Evolutionary conservation across 2,329 filamentous ascomycete species (phyloP).

Genomic region (Claviceps pazoutovae): DNA sequence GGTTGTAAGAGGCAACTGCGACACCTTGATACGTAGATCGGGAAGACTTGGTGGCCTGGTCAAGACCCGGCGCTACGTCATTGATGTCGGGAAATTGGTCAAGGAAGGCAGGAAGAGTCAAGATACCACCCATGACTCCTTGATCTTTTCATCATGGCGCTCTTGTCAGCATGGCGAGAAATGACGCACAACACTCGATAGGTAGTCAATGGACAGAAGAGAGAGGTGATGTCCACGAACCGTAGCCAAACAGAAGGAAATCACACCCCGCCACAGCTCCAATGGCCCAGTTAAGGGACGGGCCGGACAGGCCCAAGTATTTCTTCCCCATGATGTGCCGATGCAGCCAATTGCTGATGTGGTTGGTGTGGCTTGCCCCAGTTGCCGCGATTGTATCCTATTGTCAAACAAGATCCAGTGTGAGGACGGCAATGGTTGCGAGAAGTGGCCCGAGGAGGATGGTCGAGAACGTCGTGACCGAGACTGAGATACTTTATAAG

Average conservation of each 20-base stretch:
- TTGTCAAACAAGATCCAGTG: too few species aligned
- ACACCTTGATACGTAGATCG: slow-evolving; percentile 41
- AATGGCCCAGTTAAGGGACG: slow-evolving; percentile 52
- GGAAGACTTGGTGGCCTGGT: slow-evolving; percentile 19
- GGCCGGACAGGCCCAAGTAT: slow-evolving; percentile 54
- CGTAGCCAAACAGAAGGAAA: slow-evolving; percentile 49
- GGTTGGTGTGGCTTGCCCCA: background rate
- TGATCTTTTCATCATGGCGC: slow-evolving; percentile 40
- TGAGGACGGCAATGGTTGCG: too few species aligned
- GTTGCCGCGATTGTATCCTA: background rate
- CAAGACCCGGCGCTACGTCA: slow-evolving; percentile 25
- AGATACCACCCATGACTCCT: slow-evolving; percentile 61
- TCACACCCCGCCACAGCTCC: slow-evolving; percentile 59
- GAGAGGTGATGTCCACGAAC: slow-evolving; percentile 19
- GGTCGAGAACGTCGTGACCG: too few species aligned
- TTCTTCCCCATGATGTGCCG: slow-evolving; percentile 17
- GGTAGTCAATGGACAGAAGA: background rate
- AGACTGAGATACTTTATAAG: too few species aligned
- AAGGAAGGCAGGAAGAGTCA: slow-evolving; percentile 51
- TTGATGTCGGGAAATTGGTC: slow-evolving; percentile 40
- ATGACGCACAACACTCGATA: background rate
- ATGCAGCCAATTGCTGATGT: background rate
- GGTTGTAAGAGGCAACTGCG: slow-evolving; percentile 40
- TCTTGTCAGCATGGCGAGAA: background rate
- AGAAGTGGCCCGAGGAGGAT: too few species aligned